Percentiles rank a stretch among this genome's conserved stretches.
These are phyloP conservation scores for Quercus aquifolioides DNA, from an alignment of 306 rosid species.

Conservation along the genomic window DNA sequence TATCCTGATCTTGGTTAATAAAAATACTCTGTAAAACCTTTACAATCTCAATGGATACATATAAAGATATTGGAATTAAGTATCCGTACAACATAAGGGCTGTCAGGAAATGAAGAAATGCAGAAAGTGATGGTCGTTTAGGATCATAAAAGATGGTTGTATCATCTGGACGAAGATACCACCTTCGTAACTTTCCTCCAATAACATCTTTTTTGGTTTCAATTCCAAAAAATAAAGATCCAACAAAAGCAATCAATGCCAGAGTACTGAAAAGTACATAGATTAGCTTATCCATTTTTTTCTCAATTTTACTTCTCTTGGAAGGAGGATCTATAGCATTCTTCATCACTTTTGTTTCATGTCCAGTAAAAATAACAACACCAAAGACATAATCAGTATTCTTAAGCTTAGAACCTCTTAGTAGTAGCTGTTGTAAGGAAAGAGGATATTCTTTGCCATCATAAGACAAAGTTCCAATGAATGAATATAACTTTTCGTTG, in stretches of 20 bases:
- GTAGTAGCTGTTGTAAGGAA: constrained; percentile 15
- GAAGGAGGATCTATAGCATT: constrained; percentile 27
- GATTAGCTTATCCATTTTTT: constrained; percentile 32
- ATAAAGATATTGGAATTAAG: constrained; percentile 38
- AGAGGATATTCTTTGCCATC: constrained; percentile 1
- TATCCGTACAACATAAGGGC: constrained; percentile 34
- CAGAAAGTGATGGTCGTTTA: background rate
- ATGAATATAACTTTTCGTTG: constrained; percentile 30
- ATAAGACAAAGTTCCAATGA: constrained; percentile 23
- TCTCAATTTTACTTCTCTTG: constrained; percentile 32
- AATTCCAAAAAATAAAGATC: too few relatives aligned
- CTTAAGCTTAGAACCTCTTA: constrained; percentile 33
- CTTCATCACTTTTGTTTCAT: constrained; percentile 27
- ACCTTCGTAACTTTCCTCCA: background rate
- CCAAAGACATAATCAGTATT: constrained; percentile 34
- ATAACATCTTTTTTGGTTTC: too few relatives aligned
- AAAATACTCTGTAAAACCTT: constrained; percentile 34
- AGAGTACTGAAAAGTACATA: constrained; percentile 26
- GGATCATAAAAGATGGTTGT: background rate
- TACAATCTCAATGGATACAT: constrained; percentile 37
- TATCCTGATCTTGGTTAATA: constrained; percentile 29
- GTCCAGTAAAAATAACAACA: constrained; percentile 23
- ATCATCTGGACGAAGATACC: constrained; percentile 23
- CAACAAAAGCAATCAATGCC: constrained; percentile 15
- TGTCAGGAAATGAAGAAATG: constrained; percentile 19